Evolutionary conservation across 2,329 filamentous ascomycete genomes (phyloP), one percentile per base, ranked within the genome.

Genomic region (Didymella arachidicola): DNA sequence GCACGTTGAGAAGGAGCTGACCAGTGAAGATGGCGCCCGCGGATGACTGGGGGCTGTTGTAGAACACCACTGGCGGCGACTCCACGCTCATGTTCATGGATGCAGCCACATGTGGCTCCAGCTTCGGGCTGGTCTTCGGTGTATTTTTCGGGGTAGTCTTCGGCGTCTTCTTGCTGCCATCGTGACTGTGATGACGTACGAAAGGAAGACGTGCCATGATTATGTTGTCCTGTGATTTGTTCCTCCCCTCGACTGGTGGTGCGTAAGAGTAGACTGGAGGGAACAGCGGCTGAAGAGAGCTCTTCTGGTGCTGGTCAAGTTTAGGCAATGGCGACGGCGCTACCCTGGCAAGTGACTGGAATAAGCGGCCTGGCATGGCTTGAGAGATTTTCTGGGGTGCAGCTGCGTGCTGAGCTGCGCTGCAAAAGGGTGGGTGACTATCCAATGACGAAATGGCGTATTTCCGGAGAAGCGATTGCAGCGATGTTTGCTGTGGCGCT

Each of bases 21-120:
- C 93, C 93, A 1, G 92, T 96, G 49, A 97, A 86, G 59, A 97
- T 81, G 7, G 93, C 92, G 56, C 94, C 94, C 2, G 89, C 90
- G 68, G 93, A 97, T 65, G 86, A 84, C 61, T 88, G 84, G 0
- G 91, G 83, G 25, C 84, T 82, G 62, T 93, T 93, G 71, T 95
- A 91, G 79, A 97, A 89, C 44, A 97, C 86, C 18, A 94, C 83
- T 2, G 93, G 93, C 1, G 93, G 92, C 12, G 91, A 96, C 81
- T 97, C 93, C 63, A 97, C 89, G 67, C 83, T 77, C 69, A 89
- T 81, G 58, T 84, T 80, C 63, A 89, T 77, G 62, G 81, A 84
- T 49, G 84, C 82, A 2, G 81, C 76, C 47, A 80, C 77, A 34
- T 73, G 67, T 7, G 77, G 70, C 29, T 77, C 76, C 7, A 73